Evolutionary conservation across 1,139 yeast genomes (phyloP).

Genomic region (Taphrina flavorubra): DNA sequence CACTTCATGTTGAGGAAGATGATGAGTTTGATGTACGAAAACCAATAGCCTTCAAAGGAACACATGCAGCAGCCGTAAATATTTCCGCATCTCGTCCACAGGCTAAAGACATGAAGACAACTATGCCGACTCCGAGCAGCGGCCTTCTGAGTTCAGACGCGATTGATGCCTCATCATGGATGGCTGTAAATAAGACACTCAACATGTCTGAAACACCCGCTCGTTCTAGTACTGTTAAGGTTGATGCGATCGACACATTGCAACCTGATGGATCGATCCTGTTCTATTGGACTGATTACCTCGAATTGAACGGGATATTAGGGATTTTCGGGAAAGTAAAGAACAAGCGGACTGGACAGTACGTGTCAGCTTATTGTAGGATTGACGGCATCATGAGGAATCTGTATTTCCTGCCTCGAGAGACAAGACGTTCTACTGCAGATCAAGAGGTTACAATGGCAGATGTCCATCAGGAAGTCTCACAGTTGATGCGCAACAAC

Average conservation of each 20-base stretch:
- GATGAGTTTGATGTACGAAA: constrained; percentile 46
- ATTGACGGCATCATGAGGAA: constrained; percentile 73
- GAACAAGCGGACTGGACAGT: constrained; percentile 55
- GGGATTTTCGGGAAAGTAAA: constrained; percentile 82
- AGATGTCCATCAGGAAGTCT: constrained; percentile 80
- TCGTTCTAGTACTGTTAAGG: constrained; percentile 23
- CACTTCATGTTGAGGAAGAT: constrained; percentile 43
- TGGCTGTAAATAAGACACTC: constrained; percentile 34
- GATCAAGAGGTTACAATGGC: constrained; percentile 58
- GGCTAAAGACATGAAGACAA: constrained; percentile 8
- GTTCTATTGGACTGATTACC: constrained; percentile 90
- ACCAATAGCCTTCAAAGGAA: constrained; percentile 39
- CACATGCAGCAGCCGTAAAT: constrained; percentile 38
- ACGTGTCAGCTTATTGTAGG: constrained; percentile 79
- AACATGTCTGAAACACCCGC: constrained; percentile 27
- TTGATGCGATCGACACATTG: constrained; percentile 44
- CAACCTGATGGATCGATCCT: constrained; percentile 60
- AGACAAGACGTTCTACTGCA: constrained; percentile 49
- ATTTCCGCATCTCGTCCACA: constrained; percentile 42
- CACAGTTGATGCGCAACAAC: constrained; percentile 66
- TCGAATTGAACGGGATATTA: constrained; percentile 73
- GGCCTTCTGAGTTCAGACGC: constrained; percentile 45
- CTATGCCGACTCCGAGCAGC: constrained; percentile 12
- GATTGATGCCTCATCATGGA: constrained; percentile 43
- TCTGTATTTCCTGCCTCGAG: constrained; percentile 77